A percentile compares a stretch with the other conserved stretches of the same genome.
Evolutionary conservation across 2,329 filamentous ascomycete genomes (phyloP).

Genomic region (Alternaria postmessia): DNA sequence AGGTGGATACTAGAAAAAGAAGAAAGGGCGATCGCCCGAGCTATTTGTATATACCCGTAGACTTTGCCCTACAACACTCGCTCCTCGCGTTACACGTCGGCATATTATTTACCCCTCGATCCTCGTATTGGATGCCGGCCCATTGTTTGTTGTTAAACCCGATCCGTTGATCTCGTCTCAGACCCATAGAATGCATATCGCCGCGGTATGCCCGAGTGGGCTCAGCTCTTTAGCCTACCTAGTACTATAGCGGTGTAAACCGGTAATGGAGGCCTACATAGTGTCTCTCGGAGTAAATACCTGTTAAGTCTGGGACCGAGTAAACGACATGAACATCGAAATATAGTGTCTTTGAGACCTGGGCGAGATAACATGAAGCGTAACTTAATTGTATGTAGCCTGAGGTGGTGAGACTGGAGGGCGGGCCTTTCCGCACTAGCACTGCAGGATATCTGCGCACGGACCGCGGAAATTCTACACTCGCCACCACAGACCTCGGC

Average conservation of each 20-base stretch:
- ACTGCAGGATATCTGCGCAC: conserved; percentile 7
- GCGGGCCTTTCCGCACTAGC: conserved; percentile 1
- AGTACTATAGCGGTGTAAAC: background rate
- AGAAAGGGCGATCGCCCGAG: background rate
- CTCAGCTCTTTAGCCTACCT: background rate
- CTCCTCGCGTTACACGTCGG: background rate
- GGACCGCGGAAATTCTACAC: conserved; percentile 13
- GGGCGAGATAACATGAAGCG: background rate
- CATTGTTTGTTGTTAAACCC: conserved; percentile 2
- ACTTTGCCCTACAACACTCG: background rate
- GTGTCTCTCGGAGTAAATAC: background rate
- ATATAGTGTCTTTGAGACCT: background rate
- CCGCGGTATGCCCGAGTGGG: background rate
- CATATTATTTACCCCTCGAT: background rate
- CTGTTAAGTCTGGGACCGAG: background rate
- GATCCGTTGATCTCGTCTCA: background rate
- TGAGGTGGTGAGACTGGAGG: background rate
- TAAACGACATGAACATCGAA: background rate
- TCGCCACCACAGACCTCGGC: conserved; percentile 9
- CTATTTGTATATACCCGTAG: background rate
- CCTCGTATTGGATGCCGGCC: background rate
- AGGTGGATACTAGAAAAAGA: background rate
- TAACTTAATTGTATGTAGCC: background rate
- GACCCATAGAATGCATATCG: background rate
- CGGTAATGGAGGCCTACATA: background rate